Evolutionary conservation across 352 stramenopile species (phyloP), one percentile per base, ranked within the genome.

Genomic region (Pythium myriotylum): DNA sequence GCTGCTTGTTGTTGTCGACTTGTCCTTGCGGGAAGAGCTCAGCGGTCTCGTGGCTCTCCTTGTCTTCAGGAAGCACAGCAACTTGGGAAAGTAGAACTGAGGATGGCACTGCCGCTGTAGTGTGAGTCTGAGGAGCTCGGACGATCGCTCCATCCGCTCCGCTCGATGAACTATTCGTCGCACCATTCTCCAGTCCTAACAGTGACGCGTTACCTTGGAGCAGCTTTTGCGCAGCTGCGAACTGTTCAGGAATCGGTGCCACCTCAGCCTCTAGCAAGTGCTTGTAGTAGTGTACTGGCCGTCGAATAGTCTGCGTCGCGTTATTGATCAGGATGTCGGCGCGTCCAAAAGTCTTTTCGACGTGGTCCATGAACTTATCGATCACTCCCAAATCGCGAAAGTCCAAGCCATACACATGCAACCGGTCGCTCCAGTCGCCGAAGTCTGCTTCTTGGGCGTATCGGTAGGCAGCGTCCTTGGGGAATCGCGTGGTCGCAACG

Each of bases 261-360:
- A 79, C 69, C 65, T 98, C 92, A 20, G 68, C 74, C 43, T 95
- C 64, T 41, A 98, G 81, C 45, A 97, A 61, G 41, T 91, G 81
- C 59, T 85, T 76, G 76, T 98, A 99, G 73, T 98, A 98, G 39
- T 87, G 83, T 35, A 85, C 79, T 2, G 94, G 94, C n/a, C 94
- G 79, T 40, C 96, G 81, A 43, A 98, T 94, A 3, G 96, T 98
- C 75, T 99, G 96, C 77, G 92, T 98, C 3, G 96, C 96, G 73
- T 99, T 99, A 74, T 98, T 98, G 61, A 98, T 91, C 33, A 99
- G 68, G 27, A 98, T 93, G 73, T 99, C 94, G 33, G 98, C 73
- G 10, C 86, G 77, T 16, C 75, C 73, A 46, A 88, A 81, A 9
- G 68, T 82, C 22, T 60, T 41, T 22, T 81, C 69, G 6, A 99